phyloP scores from a whole-genome alignment of 352 stramenopile genomes.

The Blastocystis hominis region DNA sequence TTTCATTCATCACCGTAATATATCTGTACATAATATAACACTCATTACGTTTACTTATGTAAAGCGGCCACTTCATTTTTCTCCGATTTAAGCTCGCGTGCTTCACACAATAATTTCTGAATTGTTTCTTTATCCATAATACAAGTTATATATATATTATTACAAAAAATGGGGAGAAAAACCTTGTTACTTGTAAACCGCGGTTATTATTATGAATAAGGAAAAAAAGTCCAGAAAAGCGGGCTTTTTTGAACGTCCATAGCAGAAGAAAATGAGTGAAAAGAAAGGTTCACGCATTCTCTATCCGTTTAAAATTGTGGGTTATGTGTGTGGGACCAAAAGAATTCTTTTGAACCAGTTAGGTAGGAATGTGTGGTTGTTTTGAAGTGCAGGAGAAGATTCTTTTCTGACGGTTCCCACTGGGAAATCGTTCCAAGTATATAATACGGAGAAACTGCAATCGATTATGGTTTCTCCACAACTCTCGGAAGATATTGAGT shows the following conservation, averaged over 20 bases:
- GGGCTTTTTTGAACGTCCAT: neutral
- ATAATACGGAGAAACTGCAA: constrained; percentile 76
- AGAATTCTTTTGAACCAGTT: constrained; percentile 5
- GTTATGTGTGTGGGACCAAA: constrained; percentile 12
- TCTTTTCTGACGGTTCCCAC: constrained; percentile 70
- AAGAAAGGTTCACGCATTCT: constrained; percentile 47
- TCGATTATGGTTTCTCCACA: constrained; percentile 73
- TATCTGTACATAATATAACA: neutral
- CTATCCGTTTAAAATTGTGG: constrained; percentile 45
- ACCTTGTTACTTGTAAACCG: neutral
- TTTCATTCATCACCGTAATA: neutral
- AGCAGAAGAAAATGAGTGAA: constrained; percentile 29
- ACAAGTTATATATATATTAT: neutral
- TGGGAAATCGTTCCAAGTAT: constrained; percentile 76
- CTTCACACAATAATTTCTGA: neutral
- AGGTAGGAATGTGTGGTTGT: neutral
- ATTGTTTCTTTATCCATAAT: neutral
- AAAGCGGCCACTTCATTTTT: neutral
- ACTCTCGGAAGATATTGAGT: constrained; percentile 70
- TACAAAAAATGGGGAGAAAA: neutral
- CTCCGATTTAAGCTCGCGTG: neutral
- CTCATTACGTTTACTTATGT: neutral
- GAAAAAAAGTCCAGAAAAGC: neutral
- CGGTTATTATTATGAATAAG: no score
- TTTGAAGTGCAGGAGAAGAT: constrained; percentile 21